Evolutionary conservation across 768 basidiomycete genomes (phyloP), one percentile per base, ranked within the genome.

Genomic region (Suillus luteus): DNA sequence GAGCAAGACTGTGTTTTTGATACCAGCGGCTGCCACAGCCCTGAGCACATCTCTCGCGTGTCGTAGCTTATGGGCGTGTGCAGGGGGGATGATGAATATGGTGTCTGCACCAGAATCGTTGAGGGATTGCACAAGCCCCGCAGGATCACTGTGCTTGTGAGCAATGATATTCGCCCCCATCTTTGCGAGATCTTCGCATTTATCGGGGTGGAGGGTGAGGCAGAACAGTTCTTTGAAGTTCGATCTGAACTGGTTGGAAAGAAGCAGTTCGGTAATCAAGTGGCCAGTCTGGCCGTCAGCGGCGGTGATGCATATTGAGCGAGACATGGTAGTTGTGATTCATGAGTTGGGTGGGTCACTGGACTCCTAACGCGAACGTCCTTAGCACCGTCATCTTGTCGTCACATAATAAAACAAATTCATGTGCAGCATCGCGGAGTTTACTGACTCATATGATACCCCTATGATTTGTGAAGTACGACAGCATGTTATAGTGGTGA

Each of bases 271-370:
- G 51, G 67, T 64, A 61, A 76, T 63, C 65, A 70, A 71, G 49
- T 67, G 70, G 43, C 70, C 72, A 31, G 70, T 76, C 68, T 76
- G 72, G 64, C 73, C 76, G 27, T 76, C 72, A 38, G 68, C 73
- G 48, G 74, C 65, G 22, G 73, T 75, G 63, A 76, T 66, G 68
- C 64, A 66, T 63, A 76, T 62, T 22, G 68, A 70, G 66, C 70
- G 70, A 15, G 66, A 46, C 58, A 64, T 65, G 12, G n/a, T 65
- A 40, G 24, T 17, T 57, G 10, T 24, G 15, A 38, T 24, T 17
- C 22, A 57, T 2, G 15, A 40, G 37, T 31, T 38, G 27, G 7
- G 10, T 7, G 22, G n/a, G 22, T 14, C 46, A 24, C 22, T 12
- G 14, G 14, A 37, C 55, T 55, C 55, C 14, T 55, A 24, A 55